phyloP scores from a whole-genome alignment of 306 rosid genomes.

The Quercus alba region DNA sequence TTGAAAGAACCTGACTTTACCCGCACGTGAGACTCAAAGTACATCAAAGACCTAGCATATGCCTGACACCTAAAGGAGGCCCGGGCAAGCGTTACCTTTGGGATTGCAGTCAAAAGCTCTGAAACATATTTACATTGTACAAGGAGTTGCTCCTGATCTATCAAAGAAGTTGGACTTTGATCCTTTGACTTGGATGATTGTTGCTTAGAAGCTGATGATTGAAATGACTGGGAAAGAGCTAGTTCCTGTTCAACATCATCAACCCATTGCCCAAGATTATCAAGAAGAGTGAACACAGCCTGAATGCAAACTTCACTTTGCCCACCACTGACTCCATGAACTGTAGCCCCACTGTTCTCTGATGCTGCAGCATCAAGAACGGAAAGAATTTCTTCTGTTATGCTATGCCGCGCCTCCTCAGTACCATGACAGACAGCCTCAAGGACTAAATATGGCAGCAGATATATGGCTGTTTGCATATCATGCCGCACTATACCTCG shows the following conservation, averaged over 20 bases:
- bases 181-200: slow-evolving; percentile 57
- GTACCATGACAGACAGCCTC: slow-evolving; percentile 92
- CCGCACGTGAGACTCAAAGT: slow-evolving; percentile 80
- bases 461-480: slow-evolving; percentile 83
- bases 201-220: slow-evolving; percentile 56
- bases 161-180: slow-evolving; percentile 42
- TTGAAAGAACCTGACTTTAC: slow-evolving; percentile 92
- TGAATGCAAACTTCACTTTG: slow-evolving; percentile 95
- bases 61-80: slow-evolving; percentile 97
- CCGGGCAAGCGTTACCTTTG: slow-evolving; percentile 84
- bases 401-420: slow-evolving; percentile 75
- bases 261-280: slow-evolving; percentile 97
- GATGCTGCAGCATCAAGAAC: slow-evolving; percentile 91
- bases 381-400: slow-evolving; percentile 76
- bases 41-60: slow-evolving; percentile 93
- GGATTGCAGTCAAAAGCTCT: slow-evolving; percentile 76
- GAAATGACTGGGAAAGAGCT: slow-evolving; percentile 65
- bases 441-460: slow-evolving; percentile 93
- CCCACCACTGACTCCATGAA: slow-evolving; percentile 68
- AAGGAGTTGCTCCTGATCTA: slow-evolving; percentile 63
- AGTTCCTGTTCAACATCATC: slow-evolving; percentile 87
- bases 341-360: slow-evolving; percentile 71
- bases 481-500: slow-evolving; percentile 94
- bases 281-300: slow-evolving; percentile 96
- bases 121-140: slow-evolving; percentile 82